These are phyloP conservation scores for Neonectria coccinea DNA, from an alignment of 2,329 filamentous ascomycete species.

Conservation along the genomic window DNA sequence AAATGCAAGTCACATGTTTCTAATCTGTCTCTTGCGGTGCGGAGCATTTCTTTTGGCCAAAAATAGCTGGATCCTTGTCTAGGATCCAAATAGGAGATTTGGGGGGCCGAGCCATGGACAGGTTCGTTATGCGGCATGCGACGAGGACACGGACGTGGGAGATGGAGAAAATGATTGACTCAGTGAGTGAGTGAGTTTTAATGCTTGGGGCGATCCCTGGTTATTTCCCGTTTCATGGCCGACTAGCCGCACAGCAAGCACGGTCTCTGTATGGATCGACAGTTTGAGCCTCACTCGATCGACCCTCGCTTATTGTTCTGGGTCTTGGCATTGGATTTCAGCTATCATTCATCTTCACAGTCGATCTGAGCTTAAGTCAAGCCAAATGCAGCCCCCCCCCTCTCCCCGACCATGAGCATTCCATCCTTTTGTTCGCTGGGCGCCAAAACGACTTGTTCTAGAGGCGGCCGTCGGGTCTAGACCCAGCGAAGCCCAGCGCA, in stretches of 20 bases:
- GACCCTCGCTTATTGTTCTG: background rate
- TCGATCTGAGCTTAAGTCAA: background rate
- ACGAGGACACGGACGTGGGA: background rate
- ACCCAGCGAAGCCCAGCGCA: background rate
- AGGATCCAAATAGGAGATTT: background rate
- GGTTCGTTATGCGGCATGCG: background rate
- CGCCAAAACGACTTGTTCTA: background rate
- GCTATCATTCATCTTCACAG: too few species aligned
- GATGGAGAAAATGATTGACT: background rate
- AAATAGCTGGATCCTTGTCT: background rate
- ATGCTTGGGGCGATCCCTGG: background rate
- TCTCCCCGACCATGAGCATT: too few species aligned
- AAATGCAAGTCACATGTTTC: constrained; percentile 1
- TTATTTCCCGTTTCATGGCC: constrained; percentile 33
- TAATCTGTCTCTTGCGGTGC: background rate
- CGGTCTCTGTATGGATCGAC: constrained; percentile 11
- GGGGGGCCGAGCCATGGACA: background rate
- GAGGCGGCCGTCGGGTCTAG: too few species aligned
- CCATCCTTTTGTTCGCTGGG: background rate
- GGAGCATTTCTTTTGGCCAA: background rate
- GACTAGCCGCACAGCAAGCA: background rate
- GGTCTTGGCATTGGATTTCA: background rate
- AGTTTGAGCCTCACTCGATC: constrained; percentile 18
- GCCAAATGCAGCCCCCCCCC: background rate
- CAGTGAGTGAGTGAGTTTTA: background rate